Percentiles rank a stretch among this genome's conserved stretches.
Evolutionary conservation across 192 early-diverging fungal genomes (phyloP).

Genomic region (Coemansia sp.): DNA sequence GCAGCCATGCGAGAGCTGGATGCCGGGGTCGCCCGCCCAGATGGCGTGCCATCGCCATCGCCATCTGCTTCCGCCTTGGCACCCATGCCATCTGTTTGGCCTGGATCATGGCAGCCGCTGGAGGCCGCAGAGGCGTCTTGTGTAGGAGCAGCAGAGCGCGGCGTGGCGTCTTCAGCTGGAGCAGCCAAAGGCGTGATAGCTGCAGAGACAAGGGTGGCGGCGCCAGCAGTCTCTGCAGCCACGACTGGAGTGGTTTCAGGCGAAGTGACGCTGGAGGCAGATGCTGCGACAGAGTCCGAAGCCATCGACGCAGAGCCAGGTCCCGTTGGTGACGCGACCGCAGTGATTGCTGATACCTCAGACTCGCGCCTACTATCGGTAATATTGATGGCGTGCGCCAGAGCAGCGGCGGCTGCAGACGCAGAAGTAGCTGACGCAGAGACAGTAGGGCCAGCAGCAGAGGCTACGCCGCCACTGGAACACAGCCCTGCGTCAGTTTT

Average conservation of each 20-base stretch:
- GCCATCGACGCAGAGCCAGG: slow-evolving; percentile 12
- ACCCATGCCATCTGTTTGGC: too few relatives aligned
- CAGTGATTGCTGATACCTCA: slow-evolving; percentile 50
- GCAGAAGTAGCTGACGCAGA: slow-evolving; percentile 6
- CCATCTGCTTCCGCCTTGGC: not conserved
- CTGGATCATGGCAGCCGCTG: not conserved
- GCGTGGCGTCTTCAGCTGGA: not conserved
- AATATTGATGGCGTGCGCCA: slow-evolving; percentile 44
- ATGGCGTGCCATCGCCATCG: not conserved
- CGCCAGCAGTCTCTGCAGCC: slow-evolving; percentile 7
- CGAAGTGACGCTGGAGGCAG: slow-evolving; percentile 29
- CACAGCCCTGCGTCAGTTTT: not conserved
- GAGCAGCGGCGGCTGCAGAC: slow-evolving; percentile 15
- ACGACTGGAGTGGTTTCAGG: slow-evolving; percentile 27
- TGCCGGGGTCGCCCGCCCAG: slow-evolving; percentile 9
- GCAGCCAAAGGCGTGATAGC: slow-evolving; percentile 6
- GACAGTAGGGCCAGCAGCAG: not conserved
- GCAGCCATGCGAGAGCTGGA: slow-evolving; percentile 1
- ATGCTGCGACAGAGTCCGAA: slow-evolving; percentile 12
- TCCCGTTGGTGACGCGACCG: slow-evolving; percentile 45
- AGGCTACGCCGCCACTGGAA: not conserved
- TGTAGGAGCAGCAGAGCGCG: not conserved
- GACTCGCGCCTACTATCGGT: slow-evolving; percentile 54
- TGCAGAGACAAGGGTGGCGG: slow-evolving; percentile 9
- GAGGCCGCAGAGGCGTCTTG: not conserved